Evolutionary conservation across 805 yeast genomes (phyloP).

Genomic region (Kodamaea kakaduensis): DNA sequence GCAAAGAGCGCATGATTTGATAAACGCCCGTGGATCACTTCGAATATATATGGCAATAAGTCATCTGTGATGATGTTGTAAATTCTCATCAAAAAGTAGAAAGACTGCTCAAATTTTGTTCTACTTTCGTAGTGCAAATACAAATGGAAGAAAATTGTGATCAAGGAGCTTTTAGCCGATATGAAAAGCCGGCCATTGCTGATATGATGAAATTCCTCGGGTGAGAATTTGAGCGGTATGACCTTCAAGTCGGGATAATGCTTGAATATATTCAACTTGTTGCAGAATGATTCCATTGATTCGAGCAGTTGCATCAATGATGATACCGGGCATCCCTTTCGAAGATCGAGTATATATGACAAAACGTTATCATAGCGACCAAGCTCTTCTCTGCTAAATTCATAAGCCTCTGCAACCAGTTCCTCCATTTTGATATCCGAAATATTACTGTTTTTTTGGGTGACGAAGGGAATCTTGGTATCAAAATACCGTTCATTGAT

Average conservation of each 20-base stretch:
- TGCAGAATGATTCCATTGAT: conserved; percentile 10
- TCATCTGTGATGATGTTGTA: conserved; percentile 10
- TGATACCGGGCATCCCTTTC: conserved; percentile 12
- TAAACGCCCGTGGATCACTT: conserved; percentile 11
- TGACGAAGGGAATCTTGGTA: conserved; percentile 15
- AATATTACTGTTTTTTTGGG: conserved; percentile 15
- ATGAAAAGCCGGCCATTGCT: conserved; percentile 12
- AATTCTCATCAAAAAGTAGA: conserved; percentile 10
- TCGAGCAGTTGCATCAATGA: conserved; percentile 10
- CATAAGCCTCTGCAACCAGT: conserved; percentile 10
- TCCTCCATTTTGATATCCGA: conserved; percentile 14
- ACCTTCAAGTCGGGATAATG: conserved; percentile 1
- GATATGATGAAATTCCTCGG: conserved; percentile 7
- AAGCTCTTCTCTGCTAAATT: conserved; percentile 11
- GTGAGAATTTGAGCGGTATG: conserved; percentile 4
- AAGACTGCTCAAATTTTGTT: conserved; percentile 9
- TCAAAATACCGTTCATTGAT: conserved; percentile 11
- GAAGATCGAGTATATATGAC: conserved; percentile 14
- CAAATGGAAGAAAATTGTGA: conserved; percentile 12
- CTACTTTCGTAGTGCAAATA: conserved; percentile 12
- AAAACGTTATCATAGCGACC: conserved; percentile 12
- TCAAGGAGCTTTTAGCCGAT: conserved; percentile 12
- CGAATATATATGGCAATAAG: conserved; percentile 13
- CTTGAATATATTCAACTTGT: conserved; percentile 7
- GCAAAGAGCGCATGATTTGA: conserved; percentile 9